Evolutionary conservation across 1,139 yeast species (phyloP), one percentile per base, ranked within the genome.

Genomic region (Casaregolazyma lundiana): DNA sequence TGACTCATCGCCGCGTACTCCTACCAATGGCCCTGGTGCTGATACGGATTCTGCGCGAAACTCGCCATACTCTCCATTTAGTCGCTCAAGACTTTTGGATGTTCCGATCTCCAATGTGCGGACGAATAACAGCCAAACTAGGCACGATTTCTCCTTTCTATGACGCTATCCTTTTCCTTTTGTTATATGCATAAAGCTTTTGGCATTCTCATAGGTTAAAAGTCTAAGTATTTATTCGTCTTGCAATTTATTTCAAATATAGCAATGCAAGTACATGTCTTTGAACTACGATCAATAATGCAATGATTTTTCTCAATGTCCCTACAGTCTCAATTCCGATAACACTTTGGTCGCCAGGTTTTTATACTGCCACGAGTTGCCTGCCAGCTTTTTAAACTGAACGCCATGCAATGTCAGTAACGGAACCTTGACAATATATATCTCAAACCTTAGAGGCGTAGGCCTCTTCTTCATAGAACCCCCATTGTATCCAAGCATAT

Each of bases 301-400:
- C 32, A 26, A 26, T 26, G 32, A 15, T n/a, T n/a, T n/a, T 7
- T 17, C 6, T 24, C 17, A 21, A 9, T 32, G 4, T 30, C 26
- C 13, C 22, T 59, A 66, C 32, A 89, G 71, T 58, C 84, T 83
- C 66, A 90, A 73, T 59, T 87, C 92, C 52, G 78, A 77, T 67
- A 90, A 76, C 42, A 90, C 84, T 64, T 83, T 88, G 50, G 94
- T 82, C 2, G 97, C 97, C 64, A 90, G 72, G n/a, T 89, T 83
- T 70, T 90, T 90, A 68, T 90, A 90, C 68, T 85, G 80, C 97
- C 97, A 90, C 2, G 97, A 87, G 65, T 92, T 89, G 58, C 98
- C 98, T 50, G 86, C 76, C 38, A 90, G 76, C 65, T 90, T 90
- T 72, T 90, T 92, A 70, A 92, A 89, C 65, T 90, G 97, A 45